phyloP scores from a whole-genome alignment of 805 yeast genomes.

The Naumovozyma dairenensis region DNA sequence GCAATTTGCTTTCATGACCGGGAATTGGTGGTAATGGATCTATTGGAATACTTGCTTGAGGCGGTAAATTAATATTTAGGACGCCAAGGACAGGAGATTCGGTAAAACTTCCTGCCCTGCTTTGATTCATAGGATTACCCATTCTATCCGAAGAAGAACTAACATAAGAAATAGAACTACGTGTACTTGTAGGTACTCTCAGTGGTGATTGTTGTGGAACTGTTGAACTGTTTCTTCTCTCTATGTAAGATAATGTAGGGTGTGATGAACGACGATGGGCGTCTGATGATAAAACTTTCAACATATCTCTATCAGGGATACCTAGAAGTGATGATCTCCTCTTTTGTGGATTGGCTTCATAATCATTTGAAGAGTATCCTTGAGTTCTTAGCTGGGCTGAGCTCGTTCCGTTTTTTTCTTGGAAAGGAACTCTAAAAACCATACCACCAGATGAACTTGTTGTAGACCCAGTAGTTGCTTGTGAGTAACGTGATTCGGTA shows the following conservation, averaged over 20 bases:
- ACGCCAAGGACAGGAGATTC: slow-evolving; percentile 16
- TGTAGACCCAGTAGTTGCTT: slow-evolving; percentile 11
- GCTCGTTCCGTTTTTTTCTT: slow-evolving; percentile 31
- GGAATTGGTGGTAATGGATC: slow-evolving; percentile 35
- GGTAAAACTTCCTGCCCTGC: slow-evolving; percentile 17
- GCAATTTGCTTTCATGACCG: not conserved
- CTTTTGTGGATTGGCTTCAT: slow-evolving; percentile 7
- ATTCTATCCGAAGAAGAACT: slow-evolving; percentile 23
- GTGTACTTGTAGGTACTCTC: slow-evolving; percentile 2
- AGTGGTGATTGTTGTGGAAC: slow-evolving; percentile 1
- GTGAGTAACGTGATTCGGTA: not conserved
- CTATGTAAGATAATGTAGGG: slow-evolving; percentile 4
- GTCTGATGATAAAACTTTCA: not conserved
- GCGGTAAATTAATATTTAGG: slow-evolving; percentile 36
- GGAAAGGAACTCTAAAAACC: slow-evolving; percentile 60
- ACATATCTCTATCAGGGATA: slow-evolving; percentile 1
- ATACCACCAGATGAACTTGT: slow-evolving; percentile 28
- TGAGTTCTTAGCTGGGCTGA: not conserved
- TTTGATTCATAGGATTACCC: slow-evolving; percentile 22
- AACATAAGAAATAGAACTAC: slow-evolving; percentile 21
- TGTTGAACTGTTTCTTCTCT: slow-evolving; percentile 1
- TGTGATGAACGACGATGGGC: slow-evolving; percentile 9
- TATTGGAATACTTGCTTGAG: slow-evolving; percentile 45
- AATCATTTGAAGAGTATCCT: not conserved
- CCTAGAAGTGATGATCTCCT: slow-evolving; percentile 18